Base-by-base conservation (phyloP, 805 yeast species). In the Wickerhamiella kazuoi region DNA sequence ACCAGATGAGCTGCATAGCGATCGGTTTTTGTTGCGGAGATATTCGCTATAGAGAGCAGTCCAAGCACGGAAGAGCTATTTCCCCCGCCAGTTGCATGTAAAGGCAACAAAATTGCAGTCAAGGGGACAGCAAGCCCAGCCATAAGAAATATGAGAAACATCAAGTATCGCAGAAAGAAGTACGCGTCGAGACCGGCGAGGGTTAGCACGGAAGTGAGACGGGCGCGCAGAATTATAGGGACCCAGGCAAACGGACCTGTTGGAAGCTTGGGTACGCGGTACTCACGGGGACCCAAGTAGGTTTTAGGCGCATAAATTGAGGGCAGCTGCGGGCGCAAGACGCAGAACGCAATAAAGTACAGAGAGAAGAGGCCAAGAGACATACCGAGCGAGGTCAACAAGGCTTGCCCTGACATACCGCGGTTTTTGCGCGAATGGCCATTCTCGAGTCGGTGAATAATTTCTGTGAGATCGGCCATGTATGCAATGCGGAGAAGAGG, bases 101-200 rank as follows among this genome's bases (percentile, higher is more conserved):
- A 60, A 0, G 90, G 86, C 2, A 79, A 48, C 24, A 83, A 57
- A 0, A 78, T 57, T 0, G 81, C 69, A 21, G 79, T 56, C 40
- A 73, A 70, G 9, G 77, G 42, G 0, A 68, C 38, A 0, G 81
- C 75, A 18, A 77, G 53, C 0, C 67, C 63, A 1, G 60, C 47
- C 49, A 76, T 77, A 35, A 76, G 62, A 2, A 67, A 44, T 24
- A 72, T 50, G 9, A 79, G 50, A 3, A 76, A 57, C 36, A 61
- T 54, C 35, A 82, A 50, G 48, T 69, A 81, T 37, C 94, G 55
- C 2, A 81, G 49, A 46, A 80, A 76, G 50, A 77, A 75, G 52
- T 77, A 81, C 0, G 84, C 74, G 54, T 83, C 94, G 6, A 80
- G 52, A 0, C 94, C 93, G 44, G 68, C 57, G 4, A 41, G 32